These are phyloP conservation scores for Blastobotrys peoriensis DNA, from an alignment of 805 yeast species.

Conservation along the genomic window DNA sequence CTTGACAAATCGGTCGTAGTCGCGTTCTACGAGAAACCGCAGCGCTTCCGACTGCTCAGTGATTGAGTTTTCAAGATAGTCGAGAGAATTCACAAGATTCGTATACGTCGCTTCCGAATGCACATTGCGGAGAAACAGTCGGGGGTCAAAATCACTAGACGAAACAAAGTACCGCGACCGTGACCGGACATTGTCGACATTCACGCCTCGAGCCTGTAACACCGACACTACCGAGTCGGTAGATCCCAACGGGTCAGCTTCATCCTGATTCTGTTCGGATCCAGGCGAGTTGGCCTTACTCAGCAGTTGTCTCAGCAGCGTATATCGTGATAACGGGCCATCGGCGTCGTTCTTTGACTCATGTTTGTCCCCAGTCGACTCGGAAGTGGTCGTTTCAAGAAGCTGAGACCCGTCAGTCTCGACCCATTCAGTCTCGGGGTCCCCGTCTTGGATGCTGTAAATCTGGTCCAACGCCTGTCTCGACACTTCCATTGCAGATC, in stretches of 20 bases:
- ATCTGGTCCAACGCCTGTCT: conserved; percentile 15
- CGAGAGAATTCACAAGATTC: conserved; percentile 44
- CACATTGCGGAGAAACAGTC: conserved; percentile 47
- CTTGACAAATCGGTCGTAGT: conserved; percentile 58
- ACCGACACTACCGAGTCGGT: conserved; percentile 41
- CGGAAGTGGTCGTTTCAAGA: neutral
- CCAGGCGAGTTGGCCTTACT: conserved; percentile 2
- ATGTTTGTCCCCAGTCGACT: conserved; percentile 1
- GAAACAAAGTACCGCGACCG: conserved; percentile 47
- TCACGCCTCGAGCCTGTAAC: conserved; percentile 36
- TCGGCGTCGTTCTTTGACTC: neutral
- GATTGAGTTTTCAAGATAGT: conserved; percentile 44
- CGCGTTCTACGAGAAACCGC: conserved; percentile 47
- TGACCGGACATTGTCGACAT: conserved; percentile 30
- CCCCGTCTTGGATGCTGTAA: conserved; percentile 17
- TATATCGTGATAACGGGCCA: conserved; percentile 17
- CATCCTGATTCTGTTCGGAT: conserved; percentile 23
- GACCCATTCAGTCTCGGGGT: conserved; percentile 19
- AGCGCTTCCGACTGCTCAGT: conserved; percentile 45
- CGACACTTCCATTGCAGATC: conserved; percentile 2
- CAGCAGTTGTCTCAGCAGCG: conserved; percentile 16
- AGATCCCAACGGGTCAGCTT: conserved; percentile 54
- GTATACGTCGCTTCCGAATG: conserved; percentile 51
- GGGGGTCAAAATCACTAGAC: conserved; percentile 54
- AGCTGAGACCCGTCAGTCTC: conserved; percentile 10